These are phyloP conservation scores for Paracamarosporium sp. DNA, from an alignment of 2,329 filamentous ascomycete genomes.

Conservation along the genomic window DNA sequence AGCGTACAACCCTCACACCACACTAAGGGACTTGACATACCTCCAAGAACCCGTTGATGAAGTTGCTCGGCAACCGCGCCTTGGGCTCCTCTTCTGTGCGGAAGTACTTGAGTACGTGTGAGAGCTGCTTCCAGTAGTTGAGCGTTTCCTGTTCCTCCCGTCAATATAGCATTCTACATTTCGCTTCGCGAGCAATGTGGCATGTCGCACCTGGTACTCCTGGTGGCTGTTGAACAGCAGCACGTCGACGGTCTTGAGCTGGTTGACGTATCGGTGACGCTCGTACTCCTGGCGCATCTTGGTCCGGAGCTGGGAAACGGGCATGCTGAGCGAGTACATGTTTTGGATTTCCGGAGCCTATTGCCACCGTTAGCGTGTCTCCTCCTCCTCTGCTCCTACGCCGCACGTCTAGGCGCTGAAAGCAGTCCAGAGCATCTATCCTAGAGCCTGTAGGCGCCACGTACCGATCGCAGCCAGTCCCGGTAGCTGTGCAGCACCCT, in stretches of 20 bases:
- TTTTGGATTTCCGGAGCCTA: constrained; percentile 96
- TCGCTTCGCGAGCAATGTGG: no score
- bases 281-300: constrained; percentile 98
- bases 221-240: constrained; percentile 88
- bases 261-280: constrained; percentile 89
- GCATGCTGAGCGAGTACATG: constrained; percentile 94
- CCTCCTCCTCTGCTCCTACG: constrained; percentile 18
- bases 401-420: not conserved
- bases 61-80: constrained; percentile 80
- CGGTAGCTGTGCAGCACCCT: constrained; percentile 90
- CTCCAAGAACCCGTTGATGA: constrained; percentile 95
- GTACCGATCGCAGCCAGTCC: constrained; percentile 94
- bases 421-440: not conserved
- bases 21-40: constrained; percentile 57
- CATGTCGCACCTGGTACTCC: constrained; percentile 80
- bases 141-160: constrained; percentile 78
- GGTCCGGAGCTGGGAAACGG: constrained; percentile 85
- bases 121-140: constrained; percentile 99
- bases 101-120: constrained; percentile 97
- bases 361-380: not conserved
- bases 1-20: not conserved
- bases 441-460: constrained; percentile 50
- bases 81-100: constrained; percentile 82
- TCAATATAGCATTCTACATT: constrained; percentile 1
- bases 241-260: constrained; percentile 86